A percentile compares a stretch with the other conserved stretches of the same genome.
Evolutionary conservation across 116 monocot species (phyloP).

Genomic region (Posidonia oceanica): DNA sequence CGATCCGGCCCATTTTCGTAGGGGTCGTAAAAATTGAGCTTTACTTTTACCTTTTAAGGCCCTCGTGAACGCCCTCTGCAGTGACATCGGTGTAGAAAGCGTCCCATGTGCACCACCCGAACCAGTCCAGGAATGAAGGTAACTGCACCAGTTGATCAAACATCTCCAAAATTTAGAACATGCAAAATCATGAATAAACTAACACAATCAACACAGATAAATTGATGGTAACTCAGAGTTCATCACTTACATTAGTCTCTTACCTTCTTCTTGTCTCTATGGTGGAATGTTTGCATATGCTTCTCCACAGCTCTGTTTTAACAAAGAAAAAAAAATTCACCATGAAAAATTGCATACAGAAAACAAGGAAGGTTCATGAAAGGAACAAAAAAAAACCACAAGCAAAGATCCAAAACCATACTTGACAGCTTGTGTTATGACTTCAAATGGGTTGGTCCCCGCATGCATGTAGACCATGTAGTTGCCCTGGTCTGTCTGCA

Average conservation of each 20-base stretch:
- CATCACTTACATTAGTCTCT: not conserved
- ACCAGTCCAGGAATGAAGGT: slow-evolving; percentile 40
- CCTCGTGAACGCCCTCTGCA: slow-evolving; percentile 45
- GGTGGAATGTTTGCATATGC: slow-evolving; percentile 66
- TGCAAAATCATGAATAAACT: not conserved
- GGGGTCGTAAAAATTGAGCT: too few species aligned
- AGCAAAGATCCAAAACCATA: slow-evolving; percentile 7
- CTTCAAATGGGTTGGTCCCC: slow-evolving; percentile 62
- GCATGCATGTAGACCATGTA: slow-evolving; percentile 62
- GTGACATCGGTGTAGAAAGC: slow-evolving; percentile 77
- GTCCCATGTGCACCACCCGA: slow-evolving; percentile 94
- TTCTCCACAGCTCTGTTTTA: slow-evolving; percentile 55
- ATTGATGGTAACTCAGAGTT: too few species aligned
- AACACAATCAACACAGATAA: too few species aligned
- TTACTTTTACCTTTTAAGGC: slow-evolving; percentile 34
- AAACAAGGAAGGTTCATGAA: not conserved
- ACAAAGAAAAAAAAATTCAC: not conserved
- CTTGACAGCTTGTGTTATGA: slow-evolving; percentile 72
- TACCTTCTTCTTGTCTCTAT: slow-evolving; percentile 76
- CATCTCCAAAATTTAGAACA: not conserved
- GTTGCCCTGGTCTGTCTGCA: slow-evolving; percentile 38
- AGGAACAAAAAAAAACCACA: not conserved
- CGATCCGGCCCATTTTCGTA: too few species aligned
- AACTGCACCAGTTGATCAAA: not conserved
- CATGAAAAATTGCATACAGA: not conserved